Base-by-base conservation (phyloP, 331 rosid species). In the Malus hybrid region DNA sequence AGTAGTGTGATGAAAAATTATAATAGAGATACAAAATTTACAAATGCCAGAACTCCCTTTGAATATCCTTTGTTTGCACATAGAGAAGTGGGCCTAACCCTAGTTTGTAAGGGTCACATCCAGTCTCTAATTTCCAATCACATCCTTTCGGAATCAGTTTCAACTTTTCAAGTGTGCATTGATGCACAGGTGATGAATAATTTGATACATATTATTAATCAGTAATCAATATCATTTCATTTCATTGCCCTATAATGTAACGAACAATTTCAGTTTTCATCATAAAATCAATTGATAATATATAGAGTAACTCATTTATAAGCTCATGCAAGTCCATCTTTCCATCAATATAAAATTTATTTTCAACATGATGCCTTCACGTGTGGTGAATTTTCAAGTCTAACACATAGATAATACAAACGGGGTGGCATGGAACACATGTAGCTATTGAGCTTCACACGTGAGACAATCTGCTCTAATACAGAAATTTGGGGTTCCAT, bases 91-190 rank as follows among this genome's bases (percentile, higher is more conserved):
- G 68, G 68, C 66, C 66, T 14, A 13, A 19, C 15, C 14, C 3
- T 29, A 30, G 13, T 63, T 29, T 63, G 36, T 14, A 56, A 32
- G 66, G 18, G 16, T 34, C 9, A 24, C 8, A 57, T 57, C 56
- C 56, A 15, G 20, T 46, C 50, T 26, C 3, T 33, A 64, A 10
- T 20, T 44, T 22, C 55, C 48, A 66, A 66, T 67, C 72, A 70
- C 72, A 55, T 80, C 80, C 44, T 29, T 57, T 62, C 72, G 67
- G 39, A 63, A 74, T 75, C 36, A 44, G 63, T 44, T 34, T 30
- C 50, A 44, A 11, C 50, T 44, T 44, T 44, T 44, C 44, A n/a
- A 61, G 28, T 61, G 79, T 74, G 20, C 29, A 68, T 46, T 20
- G 65, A 68, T 52, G 57, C 57, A 52, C 15, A 10, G 13, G 1